Evolutionary conservation across 1,139 yeast species (phyloP), one percentile per base, ranked within the genome.

Genomic region (Hemisphaericaspora xylanilytica): DNA sequence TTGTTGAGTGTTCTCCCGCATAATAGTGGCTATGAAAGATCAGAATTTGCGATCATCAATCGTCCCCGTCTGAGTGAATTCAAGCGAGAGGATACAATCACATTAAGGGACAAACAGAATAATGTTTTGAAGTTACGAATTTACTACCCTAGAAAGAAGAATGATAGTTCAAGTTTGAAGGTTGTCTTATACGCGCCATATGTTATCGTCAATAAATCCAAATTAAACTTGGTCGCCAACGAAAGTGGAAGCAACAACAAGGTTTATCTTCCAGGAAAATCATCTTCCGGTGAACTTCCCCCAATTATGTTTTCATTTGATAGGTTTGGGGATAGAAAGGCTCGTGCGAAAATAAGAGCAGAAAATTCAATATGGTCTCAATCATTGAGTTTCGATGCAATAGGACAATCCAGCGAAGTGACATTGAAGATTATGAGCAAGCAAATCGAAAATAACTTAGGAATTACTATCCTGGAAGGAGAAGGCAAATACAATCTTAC

Each of bases 271-370:
- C 50, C 53, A 11, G 67, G 66, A 14, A 48, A 49, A 38, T 20
- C 61, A 43, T 28, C 61, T 41, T 32, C 60, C 9, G 61, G 32
- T 45, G 56, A 42, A 59, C 58, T 48, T 0, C 53, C 65, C 12
- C 96, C 97, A 0, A 76, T 75, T 39, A 80, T 92, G 87, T 90
- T 92, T 66, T 90, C 98, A 0, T 90, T 87, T 55, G 84, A 80
- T 16, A 68, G 66, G 24, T 76, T 70, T 33, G 67, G 64, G 9
- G 83, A 79, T 39, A 73, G 81, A 33, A 75, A 73, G 33, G 84
- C 84, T 50, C 70, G 95, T 43, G 95, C 94, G 0, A 58, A 74
- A n/a, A 52, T 90, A 10, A 74, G 75, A 44, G 69, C 87, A 24
- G 86, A 77, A 3, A 87, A 85, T 40, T 84, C 95, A 0, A 68